phyloP scores from a whole-genome alignment of 1,284 basidiomycete species.

The Rhodotorula sp. region DNA sequence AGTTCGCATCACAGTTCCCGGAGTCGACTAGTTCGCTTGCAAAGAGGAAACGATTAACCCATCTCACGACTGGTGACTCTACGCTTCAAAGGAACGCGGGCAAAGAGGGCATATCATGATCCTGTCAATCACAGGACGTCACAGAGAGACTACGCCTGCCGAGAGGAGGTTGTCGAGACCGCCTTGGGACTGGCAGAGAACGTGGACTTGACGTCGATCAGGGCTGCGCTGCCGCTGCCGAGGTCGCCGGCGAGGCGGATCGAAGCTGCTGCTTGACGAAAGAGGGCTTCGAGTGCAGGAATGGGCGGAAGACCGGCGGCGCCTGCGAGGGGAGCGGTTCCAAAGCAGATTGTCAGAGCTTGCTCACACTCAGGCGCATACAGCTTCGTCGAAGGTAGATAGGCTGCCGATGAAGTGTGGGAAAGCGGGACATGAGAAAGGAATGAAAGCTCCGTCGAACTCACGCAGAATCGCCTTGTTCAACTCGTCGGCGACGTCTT shows the following conservation, averaged over 20 bases:
- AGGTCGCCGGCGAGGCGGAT: constrained; percentile 65
- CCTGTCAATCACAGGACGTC: too few species aligned
- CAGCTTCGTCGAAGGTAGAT: background rate
- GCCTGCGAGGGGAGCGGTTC: constrained; percentile 53
- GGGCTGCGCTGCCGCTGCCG: constrained; percentile 71
- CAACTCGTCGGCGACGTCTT: constrained; percentile 66
- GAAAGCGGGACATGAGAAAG: too few species aligned
- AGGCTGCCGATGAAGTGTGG: too few species aligned
- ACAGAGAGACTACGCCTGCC: too few species aligned
- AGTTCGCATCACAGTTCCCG: too few species aligned
- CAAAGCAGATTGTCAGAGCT: background rate
- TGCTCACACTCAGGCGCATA: background rate
- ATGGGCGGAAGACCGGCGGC: constrained; percentile 70
- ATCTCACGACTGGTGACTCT: too few species aligned
- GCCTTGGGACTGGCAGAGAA: constrained; percentile 46
- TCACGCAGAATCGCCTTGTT: constrained; percentile 76
- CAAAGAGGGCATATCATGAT: too few species aligned
- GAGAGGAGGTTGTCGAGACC: background rate
- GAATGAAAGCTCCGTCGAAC: constrained; percentile 44
- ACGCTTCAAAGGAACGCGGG: too few species aligned
- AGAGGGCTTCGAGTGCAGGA: constrained; percentile 70
- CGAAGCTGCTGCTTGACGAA: constrained; percentile 66
- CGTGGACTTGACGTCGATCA: constrained; percentile 72
- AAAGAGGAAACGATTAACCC: too few species aligned
- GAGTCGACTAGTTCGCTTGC: too few species aligned